Base-by-base conservation (phyloP, 257 asterid genomes). In the Scutellaria minor region DNA sequence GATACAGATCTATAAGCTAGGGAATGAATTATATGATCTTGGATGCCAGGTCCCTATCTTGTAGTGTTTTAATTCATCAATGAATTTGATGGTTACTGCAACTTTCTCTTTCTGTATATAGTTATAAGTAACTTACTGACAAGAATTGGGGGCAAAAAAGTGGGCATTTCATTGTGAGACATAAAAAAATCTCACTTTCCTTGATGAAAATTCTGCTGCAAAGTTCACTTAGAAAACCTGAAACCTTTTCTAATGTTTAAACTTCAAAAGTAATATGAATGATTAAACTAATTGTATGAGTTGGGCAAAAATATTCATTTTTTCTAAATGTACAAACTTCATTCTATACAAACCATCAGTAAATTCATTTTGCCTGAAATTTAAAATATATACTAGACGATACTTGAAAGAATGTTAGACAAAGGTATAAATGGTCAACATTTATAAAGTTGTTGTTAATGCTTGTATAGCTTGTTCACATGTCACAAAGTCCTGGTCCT, bases 181-280 rank as follows among this genome's bases (percentile, higher is more conserved):
- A 7, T 6, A 6, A 15, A 31, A 18, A 57, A 27, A 4, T 37
- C 27, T 6, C 6, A 18, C 18, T 18, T 18, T 18, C 27, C 12
- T 53, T 39, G 46, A 60, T 13, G 51, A 62, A 41, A 31, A 13
- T 62, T 40, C 7, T 62, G 51, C 48, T 41, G 27, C 14, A n/a
- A 62, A 57, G 64, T 57, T 57, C 44, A 40, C 52, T 18, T 62
- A 6, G 6, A 48, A 50, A 66, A 50, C 60, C 60, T 1, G 59
- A 31, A 31, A 12, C 13, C 11, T 41, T 42, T 48, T 31, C 48
- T 51, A n/a, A 27, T 14, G 22, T 67, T 52, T 50, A 51, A 39
- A 31, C 37, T 24, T 24, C 27, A 64, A 64, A 37, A 45, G 27
- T 8, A 47, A 53, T 20, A 54, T 13, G 41, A 52, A 68, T 5